phyloP scores from a whole-genome alignment of 441 rosid species.

The Euphorbia celastroides region DNA sequence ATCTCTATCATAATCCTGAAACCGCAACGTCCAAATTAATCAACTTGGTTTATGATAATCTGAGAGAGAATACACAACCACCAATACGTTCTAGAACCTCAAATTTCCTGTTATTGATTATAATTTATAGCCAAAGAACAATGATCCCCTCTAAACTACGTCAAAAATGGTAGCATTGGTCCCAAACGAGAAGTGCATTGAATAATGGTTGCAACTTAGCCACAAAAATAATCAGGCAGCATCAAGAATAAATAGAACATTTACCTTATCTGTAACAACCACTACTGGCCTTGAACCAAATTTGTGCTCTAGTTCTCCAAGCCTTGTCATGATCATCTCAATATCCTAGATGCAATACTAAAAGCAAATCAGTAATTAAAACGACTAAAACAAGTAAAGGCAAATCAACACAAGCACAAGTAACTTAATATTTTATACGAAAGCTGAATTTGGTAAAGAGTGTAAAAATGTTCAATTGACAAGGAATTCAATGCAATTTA shows the following conservation, averaged over 20 bases:
- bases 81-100: too few species aligned
- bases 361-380: too few species aligned
- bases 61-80: background rate
- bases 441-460: background rate
- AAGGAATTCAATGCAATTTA: background rate
- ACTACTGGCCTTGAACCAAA: constrained; percentile 46
- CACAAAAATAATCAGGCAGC: background rate
- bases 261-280: constrained; percentile 72
- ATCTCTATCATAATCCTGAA: constrained; percentile 75
- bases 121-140: background rate
- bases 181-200: background rate
- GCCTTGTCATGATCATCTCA: constrained; percentile 35
- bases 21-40: constrained; percentile 12
- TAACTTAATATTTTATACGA: background rate
- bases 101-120: too few species aligned
- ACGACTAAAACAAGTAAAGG: background rate
- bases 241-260: constrained; percentile 1
- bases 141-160: background rate
- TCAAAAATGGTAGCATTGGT: background rate
- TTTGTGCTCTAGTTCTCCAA: constrained; percentile 41
- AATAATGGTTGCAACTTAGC: background rate
- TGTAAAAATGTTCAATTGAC: background rate
- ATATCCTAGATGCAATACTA: constrained; percentile 51
- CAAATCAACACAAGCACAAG: background rate
- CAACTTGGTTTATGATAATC: background rate